Percentiles rank a stretch among this genome's conserved stretches.
phyloP scores from a whole-genome alignment of 116 monocot species.

The Cymodocea nodosa region DNA sequence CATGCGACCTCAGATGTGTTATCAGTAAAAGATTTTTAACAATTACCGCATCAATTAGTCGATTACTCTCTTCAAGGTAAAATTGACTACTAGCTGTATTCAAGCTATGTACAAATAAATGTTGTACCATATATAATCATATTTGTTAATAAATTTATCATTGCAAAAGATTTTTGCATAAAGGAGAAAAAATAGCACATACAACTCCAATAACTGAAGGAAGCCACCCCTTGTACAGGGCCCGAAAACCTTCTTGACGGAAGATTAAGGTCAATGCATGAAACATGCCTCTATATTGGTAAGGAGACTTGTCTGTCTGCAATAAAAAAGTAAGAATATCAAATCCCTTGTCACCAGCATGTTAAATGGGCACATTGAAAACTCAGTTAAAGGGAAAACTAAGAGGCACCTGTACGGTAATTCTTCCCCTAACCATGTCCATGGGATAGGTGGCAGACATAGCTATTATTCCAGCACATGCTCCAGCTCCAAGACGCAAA shows the following conservation, averaged over 20 bases:
- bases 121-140: no score
- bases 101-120: no score
- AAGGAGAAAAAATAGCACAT: conserved; percentile 21
- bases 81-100: no score
- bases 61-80: no score
- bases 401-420: conserved; percentile 78
- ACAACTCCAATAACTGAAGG: conserved; percentile 98
- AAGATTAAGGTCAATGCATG: conserved; percentile 76
- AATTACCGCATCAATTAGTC: no score
- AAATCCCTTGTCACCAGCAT: not conserved
- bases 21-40: no score
- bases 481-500: conserved; percentile 96
- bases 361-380: not conserved
- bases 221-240: conserved; percentile 99
- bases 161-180: no score
- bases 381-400: not conserved
- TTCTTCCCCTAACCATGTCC: conserved; percentile 99
- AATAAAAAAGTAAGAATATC: conserved; percentile 6
- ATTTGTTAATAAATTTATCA: no score
- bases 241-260: conserved; percentile 76
- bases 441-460: conserved; percentile 99
- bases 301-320: conserved; percentile 91
- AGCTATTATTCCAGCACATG: conserved; percentile 99
- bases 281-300: conserved; percentile 91
- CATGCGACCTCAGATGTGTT: no score